Evolutionary conservation across 345 rosid genomes (phyloP), one percentile per base, ranked within the genome.

Genomic region (Dovyalis caffra): DNA sequence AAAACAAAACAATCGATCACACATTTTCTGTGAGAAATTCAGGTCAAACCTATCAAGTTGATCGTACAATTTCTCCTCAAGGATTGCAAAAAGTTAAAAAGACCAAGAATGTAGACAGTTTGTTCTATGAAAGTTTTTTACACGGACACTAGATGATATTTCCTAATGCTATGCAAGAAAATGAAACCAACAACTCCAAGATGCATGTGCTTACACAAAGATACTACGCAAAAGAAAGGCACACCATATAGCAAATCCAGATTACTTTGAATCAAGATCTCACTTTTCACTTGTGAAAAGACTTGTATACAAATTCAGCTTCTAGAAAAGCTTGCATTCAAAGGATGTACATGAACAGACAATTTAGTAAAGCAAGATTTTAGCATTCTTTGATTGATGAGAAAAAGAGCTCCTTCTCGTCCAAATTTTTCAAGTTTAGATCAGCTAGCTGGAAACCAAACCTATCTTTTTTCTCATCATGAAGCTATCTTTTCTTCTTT

Each of bases 401-500:
- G 57, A 51, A 20, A 20, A 47, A 3, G 57, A 21, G 3, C 25
- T 23, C 6, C 57, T 51, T 51, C 61, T 56, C 28, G n/a, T 56
- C 61, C 61, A 56, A 56, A 56, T 23, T 1, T 56, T 23, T 56
- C 60, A 56, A n/a, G 12, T 23, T 56, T 23, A 1, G 5, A n/a
- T 14, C 61, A 56, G 28, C 61, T 23, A 3, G 61, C 8, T 3
- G 61, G 14, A 56, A n/a, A 56, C 11, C 61, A 56, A 23, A 56
- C 28, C 61, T n/a, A 56, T 56, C 26, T 14, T 23, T 43, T 43
- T 9, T 53, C 60, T 23, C 26, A 43, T 61, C n/a, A 37, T 58
- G 66, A n/a, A 23, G 63, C 78, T 84, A 90, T 87, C 97, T 84
- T 89, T 89, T 93, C 90, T 93, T 95, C 75, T 71, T 93, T 62